Evolutionary conservation across 2,329 filamentous ascomycete genomes (phyloP), one percentile per base, ranked within the genome.

Genomic region (Sordariomycetes sp.): DNA sequence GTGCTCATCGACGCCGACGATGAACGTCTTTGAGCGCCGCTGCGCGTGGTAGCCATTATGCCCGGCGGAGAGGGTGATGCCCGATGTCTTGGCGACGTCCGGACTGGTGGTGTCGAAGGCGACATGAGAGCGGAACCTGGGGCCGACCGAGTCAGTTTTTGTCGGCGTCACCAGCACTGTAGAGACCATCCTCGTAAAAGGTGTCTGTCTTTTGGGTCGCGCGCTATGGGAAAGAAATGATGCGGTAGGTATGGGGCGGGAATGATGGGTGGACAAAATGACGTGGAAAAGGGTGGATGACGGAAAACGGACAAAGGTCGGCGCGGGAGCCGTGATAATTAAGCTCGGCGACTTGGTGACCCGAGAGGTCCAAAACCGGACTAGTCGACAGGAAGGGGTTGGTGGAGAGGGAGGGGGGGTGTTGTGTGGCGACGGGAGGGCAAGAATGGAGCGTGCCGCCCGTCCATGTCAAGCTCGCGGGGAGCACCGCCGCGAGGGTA

Each of bases 1-100:
- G 64, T 96, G 90, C 65, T 92, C 88, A 70, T 96, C 91, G 20
- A 91, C 87, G 22, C 91, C 91, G 61, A 91, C 92, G 67, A 96
- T 84, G 65, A 96, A 95, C 10, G 89, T 95, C 56, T 91, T 84
- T 57, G 89, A 94, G 59, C 89, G 81, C 60, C 90, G 85, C 50
- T 84, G 85, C 61, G 85, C 85, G 63, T 89, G 84, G 70, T 94
- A 96, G 62, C 91, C 89, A 63, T 86, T 86, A 69, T 96, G 91
- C 66, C 90, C 89, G 63, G 87, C 82, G 65, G 90, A 90, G 59
- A 96, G 76, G 0, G 90, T 95, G 62, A 96, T 81, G 6, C 89
- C 89, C 22, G 77, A 74, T 65, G 76, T 76, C 63, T 81, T 79
- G 13, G 79, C 82, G 7, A 77, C 72, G 63, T 83, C 80, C 50